Percentiles rank a stretch among this genome's conserved stretches.
Conservation (phyloP, 179 eudicot species). For the Beta macrorhiza region DNA sequence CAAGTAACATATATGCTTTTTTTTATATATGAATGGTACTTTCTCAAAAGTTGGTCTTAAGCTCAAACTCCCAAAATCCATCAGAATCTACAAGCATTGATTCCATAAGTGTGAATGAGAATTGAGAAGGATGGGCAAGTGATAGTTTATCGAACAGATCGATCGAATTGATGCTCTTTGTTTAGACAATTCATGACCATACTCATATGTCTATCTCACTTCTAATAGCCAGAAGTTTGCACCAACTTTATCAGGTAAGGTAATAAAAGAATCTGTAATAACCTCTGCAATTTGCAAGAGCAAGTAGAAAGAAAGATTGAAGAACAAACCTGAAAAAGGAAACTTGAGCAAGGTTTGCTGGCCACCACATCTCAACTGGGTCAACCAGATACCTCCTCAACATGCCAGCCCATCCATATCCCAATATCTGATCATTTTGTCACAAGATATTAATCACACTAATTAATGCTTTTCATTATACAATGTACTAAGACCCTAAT, state of each 20-base stretch:
- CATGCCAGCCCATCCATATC: conserved; percentile 99
- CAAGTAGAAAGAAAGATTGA: background rate
- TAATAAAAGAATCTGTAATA: background rate
- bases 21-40: background rate
- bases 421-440: conserved; percentile 50
- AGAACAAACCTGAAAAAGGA: conserved; percentile 74
- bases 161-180: conserved; percentile 22
- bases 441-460: background rate
- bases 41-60: background rate
- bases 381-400: conserved; percentile 86
- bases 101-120: background rate
- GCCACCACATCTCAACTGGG: conserved; percentile 99
- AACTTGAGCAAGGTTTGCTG: conserved; percentile 91
- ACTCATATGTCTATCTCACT: background rate
- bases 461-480: background rate
- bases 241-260: background rate
- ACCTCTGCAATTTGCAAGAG: background rate
- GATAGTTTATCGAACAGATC: conserved; percentile 8
- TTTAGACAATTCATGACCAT: background rate
- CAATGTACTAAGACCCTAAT: background rate
- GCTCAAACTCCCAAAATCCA: background rate
- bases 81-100: background rate
- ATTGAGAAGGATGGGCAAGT: conserved; percentile 10
- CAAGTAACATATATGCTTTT: background rate
- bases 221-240: background rate